Percentiles rank a stretch among this genome's conserved stretches.
Conservation (phyloP, 108 stramenopile genomes). For the Nannochloropsis granulata region DNA sequence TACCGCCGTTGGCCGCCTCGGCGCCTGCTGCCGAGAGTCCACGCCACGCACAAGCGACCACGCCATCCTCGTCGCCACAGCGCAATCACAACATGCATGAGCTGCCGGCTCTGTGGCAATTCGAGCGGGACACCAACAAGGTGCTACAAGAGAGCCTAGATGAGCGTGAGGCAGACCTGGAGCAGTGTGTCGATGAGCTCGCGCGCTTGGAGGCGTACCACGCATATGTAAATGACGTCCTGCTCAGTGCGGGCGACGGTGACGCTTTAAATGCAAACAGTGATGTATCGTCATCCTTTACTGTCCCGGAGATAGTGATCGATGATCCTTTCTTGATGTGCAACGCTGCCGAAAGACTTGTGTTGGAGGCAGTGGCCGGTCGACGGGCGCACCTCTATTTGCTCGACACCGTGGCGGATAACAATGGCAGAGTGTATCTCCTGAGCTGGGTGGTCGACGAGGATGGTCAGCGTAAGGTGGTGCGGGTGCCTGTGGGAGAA, state of each 20-base stretch:
- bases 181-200: not conserved
- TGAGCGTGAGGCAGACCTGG: not conserved
- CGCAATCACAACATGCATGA: no score
- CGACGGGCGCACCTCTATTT: not conserved
- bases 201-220: not conserved
- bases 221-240: not conserved
- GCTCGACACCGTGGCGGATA: not conserved
- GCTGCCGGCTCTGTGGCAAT: no score
- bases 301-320: not conserved
- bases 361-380: not conserved
- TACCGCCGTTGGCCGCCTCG: no score
- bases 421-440: not conserved
- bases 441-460: not conserved
- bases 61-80: no score
- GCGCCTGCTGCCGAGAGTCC: no score
- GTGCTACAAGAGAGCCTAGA: no score
- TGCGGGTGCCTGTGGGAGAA: not conserved
- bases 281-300: not conserved
- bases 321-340: not conserved
- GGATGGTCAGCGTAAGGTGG: not conserved
- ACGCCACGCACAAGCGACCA: no score
- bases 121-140: no score
- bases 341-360: not conserved
- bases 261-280: not conserved
- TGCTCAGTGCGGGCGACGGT: not conserved